phyloP scores from a whole-genome alignment of 2,329 filamentous ascomycete species.

The Colletotrichum phormii region DNA sequence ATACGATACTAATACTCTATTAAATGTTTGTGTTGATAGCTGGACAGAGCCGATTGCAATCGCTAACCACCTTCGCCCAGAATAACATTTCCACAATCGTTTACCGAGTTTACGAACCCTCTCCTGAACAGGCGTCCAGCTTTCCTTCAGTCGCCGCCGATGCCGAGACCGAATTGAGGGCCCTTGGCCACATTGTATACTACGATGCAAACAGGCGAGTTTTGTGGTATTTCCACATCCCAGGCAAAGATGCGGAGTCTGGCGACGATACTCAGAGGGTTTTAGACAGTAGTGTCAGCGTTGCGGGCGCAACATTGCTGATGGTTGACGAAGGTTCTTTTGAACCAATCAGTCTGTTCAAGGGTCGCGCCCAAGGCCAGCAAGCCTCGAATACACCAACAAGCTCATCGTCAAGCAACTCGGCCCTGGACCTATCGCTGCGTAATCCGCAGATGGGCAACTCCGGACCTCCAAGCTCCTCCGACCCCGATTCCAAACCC shows the following conservation, averaged over 20 bases:
- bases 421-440: slow-evolving; percentile 51
- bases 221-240: slow-evolving; percentile 67
- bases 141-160: slow-evolving; percentile 61
- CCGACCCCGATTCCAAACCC: slow-evolving; percentile 42
- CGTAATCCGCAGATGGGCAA: slow-evolving; percentile 42
- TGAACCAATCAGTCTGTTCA: slow-evolving; percentile 62
- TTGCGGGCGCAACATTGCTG: slow-evolving; percentile 56
- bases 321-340: slow-evolving; percentile 62
- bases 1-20: slow-evolving; percentile 71
- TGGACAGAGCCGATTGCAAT: neutral
- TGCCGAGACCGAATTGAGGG: slow-evolving; percentile 62
- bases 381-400: slow-evolving; percentile 58
- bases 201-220: slow-evolving; percentile 62
- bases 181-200: slow-evolving; percentile 64
- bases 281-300: slow-evolving; percentile 55
- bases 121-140: slow-evolving; percentile 54
- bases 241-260: slow-evolving; percentile 52
- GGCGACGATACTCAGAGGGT: slow-evolving; percentile 30
- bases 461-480: slow-evolving; percentile 42
- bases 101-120: slow-evolving; percentile 67
- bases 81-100: slow-evolving; percentile 67
- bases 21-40: slow-evolving; percentile 60
- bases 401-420: slow-evolving; percentile 57
- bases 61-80: slow-evolving; percentile 47
- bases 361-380: slow-evolving; percentile 52